Conservation (phyloP, 768 basidiomycete genomes). For the Serendipita sp. region DNA sequence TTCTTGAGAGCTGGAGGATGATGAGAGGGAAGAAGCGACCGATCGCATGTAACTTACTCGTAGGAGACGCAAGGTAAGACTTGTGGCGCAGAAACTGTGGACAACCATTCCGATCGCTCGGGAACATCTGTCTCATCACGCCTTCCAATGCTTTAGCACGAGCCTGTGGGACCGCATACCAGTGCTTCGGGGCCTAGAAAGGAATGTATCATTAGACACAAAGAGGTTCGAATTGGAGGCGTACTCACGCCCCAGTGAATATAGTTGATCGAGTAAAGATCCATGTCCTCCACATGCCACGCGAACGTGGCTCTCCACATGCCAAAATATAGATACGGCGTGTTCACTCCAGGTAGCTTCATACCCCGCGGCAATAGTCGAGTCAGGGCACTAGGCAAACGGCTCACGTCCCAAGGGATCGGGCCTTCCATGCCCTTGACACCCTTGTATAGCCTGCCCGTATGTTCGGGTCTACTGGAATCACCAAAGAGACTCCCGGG, state of each 20-base stretch:
- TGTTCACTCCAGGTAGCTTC: slow-evolving; percentile 86
- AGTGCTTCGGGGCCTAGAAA: slow-evolving; percentile 28
- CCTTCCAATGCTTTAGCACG: slow-evolving; percentile 71
- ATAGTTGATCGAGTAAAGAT: slow-evolving; percentile 96
- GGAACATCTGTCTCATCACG: slow-evolving; percentile 85
- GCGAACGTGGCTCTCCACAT: slow-evolving; percentile 99
- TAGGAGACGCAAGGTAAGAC: slow-evolving; percentile 84
- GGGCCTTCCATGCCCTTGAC: slow-evolving; percentile 45
- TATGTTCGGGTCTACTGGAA: background rate
- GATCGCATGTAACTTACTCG: slow-evolving; percentile 13
- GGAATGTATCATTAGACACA: background rate
- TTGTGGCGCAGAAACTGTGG: slow-evolving; percentile 95
- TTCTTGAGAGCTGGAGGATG: slow-evolving; percentile 28
- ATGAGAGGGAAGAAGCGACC: background rate
- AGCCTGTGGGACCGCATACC: slow-evolving; percentile 91
- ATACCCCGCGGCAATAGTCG: slow-evolving; percentile 54
- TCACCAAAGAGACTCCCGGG: slow-evolving; percentile 40
- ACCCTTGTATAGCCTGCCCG: slow-evolving; percentile 24
- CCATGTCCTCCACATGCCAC: slow-evolving; percentile 99
- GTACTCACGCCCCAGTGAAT: slow-evolving; percentile 97
- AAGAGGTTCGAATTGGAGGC: slow-evolving; percentile 17
- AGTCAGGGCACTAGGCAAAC: slow-evolving; percentile 72
- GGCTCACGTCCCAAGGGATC: slow-evolving; percentile 85
- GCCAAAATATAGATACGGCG: slow-evolving; percentile 95
- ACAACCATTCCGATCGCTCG: slow-evolving; percentile 69